These are phyloP conservation scores for Pythium aquatile DNA, from an alignment of 352 stramenopile genomes.

Conservation along the genomic window DNA sequence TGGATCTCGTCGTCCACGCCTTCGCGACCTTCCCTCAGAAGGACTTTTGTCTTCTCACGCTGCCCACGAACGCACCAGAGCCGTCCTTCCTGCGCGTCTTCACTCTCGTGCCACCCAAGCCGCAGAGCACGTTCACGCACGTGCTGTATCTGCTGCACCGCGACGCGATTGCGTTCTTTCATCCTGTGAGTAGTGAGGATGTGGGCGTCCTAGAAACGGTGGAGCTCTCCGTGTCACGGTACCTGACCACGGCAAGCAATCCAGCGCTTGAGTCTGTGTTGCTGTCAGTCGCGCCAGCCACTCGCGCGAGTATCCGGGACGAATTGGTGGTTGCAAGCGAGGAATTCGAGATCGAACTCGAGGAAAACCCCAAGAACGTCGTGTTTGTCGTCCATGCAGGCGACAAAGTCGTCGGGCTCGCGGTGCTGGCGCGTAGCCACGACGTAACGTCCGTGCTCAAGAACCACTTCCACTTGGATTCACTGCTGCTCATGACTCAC, in stretches of 20 bases:
- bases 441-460: slow-evolving; percentile 31
- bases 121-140: slow-evolving; percentile 34
- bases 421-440: slow-evolving; percentile 25
- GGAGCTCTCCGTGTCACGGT: slow-evolving; percentile 21
- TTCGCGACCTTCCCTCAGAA: slow-evolving; percentile 35
- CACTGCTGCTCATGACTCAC: slow-evolving; percentile 46
- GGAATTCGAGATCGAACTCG: slow-evolving; percentile 40
- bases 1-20: slow-evolving; percentile 30
- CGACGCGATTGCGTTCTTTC: slow-evolving; percentile 35
- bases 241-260: not conserved
- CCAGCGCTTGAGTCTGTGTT: slow-evolving; percentile 4
- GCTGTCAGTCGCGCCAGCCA: slow-evolving; percentile 1
- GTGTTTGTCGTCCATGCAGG: slow-evolving; percentile 39
- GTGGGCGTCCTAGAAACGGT: slow-evolving; percentile 16
- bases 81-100: slow-evolving; percentile 32
- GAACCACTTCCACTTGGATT: slow-evolving; percentile 44
- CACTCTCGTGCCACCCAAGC: slow-evolving; percentile 28
- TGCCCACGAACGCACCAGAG: slow-evolving; percentile 27
- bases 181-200: slow-evolving; percentile 22
- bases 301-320: slow-evolving; percentile 17
- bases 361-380: slow-evolving; percentile 45
- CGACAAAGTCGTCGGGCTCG: slow-evolving; percentile 25
- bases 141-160: slow-evolving; percentile 38
- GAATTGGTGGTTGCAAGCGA: slow-evolving; percentile 25
- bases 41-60: slow-evolving; percentile 36